Base-by-base conservation (phyloP, 768 basidiomycete species). In the Trametes cubensis region DNA sequence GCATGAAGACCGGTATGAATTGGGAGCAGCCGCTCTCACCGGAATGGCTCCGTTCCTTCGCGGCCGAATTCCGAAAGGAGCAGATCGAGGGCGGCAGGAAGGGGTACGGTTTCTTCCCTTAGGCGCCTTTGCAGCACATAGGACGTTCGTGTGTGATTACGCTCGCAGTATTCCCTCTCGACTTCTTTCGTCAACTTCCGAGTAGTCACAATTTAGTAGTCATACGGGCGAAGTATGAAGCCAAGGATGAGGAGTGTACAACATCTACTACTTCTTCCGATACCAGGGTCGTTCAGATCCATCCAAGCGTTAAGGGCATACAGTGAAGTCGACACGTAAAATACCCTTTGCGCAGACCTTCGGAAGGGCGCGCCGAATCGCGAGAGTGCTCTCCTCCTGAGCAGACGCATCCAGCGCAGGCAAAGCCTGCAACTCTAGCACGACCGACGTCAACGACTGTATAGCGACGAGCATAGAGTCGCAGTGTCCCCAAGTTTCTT, bases 21-120 rank as follows among this genome's bases (percentile, higher is more conserved):
- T 52, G 48, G 28, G 44, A 57, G 14, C 45, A 52, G 26, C 40
- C 64, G 20, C 38, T 66, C 7, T 66, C 60, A 6, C 66, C 66
- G 18, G 66, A 65, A 20, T 58, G 57, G 47, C 66, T 64, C 40
- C 62, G 62, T 42, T 28, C 55, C 15, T 70, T 69, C 58, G 67
- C 61, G 11, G 53, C 50, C 41, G 50, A 61, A 0, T 70, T 64
- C 38, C 67, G 63, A 26, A 23, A 49, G 30, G 60, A 70, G 42
- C 62, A 70, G 66, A 53, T 48, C 25, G 28, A 60, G 28, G 38
- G 56, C 8, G 66, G 66, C 3, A 47, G 66, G 4, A 39, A 23
- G 49, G 59, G 63, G 26, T 61, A 62, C 53, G 51, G 57, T 26
- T 46, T 20, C 23, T 57, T 67, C n/a, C 50, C 58, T 6, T 60